Evolutionary conservation across 176 grass and related monocot species (phyloP).

Genomic region (Hsuehochloa calcarea): DNA sequence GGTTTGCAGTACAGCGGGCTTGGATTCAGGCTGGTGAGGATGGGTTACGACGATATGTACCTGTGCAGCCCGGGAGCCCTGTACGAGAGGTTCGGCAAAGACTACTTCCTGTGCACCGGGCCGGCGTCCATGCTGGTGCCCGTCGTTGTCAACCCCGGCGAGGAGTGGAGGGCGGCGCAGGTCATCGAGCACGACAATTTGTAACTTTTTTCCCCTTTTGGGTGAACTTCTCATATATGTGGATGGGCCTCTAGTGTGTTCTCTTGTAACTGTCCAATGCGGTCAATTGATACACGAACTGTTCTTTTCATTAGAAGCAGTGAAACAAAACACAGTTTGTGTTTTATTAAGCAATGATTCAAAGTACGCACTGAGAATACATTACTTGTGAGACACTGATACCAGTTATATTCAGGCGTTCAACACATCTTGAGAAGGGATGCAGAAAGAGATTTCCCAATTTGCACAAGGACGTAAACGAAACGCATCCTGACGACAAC

Average conservation of each 20-base stretch:
- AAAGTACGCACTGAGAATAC: neutral
- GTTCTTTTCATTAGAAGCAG: neutral
- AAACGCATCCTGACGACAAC: neutral
- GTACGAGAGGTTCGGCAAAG: conserved; percentile 49
- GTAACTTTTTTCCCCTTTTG: conserved; percentile 30
- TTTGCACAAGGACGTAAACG: neutral
- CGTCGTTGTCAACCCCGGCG: conserved; percentile 62
- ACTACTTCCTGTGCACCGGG: conserved; percentile 86
- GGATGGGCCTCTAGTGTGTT: neutral
- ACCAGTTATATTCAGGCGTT: neutral
- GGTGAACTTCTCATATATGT: conserved; percentile 12
- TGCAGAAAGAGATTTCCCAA: neutral
- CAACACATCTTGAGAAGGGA: neutral
- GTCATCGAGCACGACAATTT: conserved; percentile 97
- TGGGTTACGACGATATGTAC: conserved; percentile 88
- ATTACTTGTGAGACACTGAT: neutral
- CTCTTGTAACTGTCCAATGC: conserved; percentile 9
- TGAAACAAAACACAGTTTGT: neutral
- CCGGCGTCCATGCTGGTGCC: conserved; percentile 84
- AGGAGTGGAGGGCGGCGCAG: conserved; percentile 86
- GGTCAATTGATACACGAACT: neutral
- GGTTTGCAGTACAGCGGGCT: conserved; percentile 67
- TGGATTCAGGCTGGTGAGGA: conserved; percentile 82
- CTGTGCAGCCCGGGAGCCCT: conserved; percentile 65
- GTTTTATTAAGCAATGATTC: neutral